These are phyloP conservation scores for Yamadazyma endophytica DNA, from an alignment of 805 yeast species.

Conservation along the genomic window DNA sequence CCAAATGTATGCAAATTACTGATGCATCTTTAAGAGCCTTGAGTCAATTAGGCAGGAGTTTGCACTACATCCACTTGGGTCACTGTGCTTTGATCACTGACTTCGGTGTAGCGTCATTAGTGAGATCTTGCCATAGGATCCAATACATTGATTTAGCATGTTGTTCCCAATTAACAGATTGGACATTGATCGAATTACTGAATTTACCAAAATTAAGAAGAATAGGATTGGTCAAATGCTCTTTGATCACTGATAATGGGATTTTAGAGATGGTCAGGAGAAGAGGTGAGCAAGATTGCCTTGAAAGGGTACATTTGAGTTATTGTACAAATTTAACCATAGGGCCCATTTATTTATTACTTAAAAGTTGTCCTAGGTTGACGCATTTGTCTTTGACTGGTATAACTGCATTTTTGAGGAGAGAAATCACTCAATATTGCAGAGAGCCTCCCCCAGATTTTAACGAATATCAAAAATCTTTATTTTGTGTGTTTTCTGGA, in stretches of 20 bases:
- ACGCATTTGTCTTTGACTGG: slow-evolving; percentile 94
- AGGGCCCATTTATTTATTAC: slow-evolving; percentile 69
- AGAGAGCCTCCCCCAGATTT: slow-evolving; percentile 92
- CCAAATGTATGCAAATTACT: slow-evolving; percentile 84
- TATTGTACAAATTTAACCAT: slow-evolving; percentile 81
- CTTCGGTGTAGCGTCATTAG: slow-evolving; percentile 72
- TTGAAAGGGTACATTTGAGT: slow-evolving; percentile 90
- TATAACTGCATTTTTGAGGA: slow-evolving; percentile 79
- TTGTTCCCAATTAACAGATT: slow-evolving; percentile 83
- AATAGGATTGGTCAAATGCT: slow-evolving; percentile 91
- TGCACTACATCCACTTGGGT: slow-evolving; percentile 89
- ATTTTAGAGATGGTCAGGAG: slow-evolving; percentile 61
- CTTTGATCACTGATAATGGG: slow-evolving; percentile 82
- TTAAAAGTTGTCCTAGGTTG: slow-evolving; percentile 77
- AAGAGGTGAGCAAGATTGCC: slow-evolving; percentile 69
- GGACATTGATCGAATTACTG: slow-evolving; percentile 71
- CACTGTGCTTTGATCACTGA: slow-evolving; percentile 92
- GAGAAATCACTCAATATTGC: slow-evolving; percentile 81
- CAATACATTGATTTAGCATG: slow-evolving; percentile 95
- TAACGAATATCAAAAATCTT: slow-evolving; percentile 74
- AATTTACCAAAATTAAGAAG: slow-evolving; percentile 76
- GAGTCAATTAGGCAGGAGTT: slow-evolving; percentile 67
- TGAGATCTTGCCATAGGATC: slow-evolving; percentile 74
- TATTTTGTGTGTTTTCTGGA: slow-evolving; percentile 93
- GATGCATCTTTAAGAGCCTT: slow-evolving; percentile 73